Percentiles rank a stretch among this genome's conserved stretches.
Conservation (phyloP, 2,329 filamentous ascomycete genomes). For the Colletotrichum euphorbiae region DNA sequence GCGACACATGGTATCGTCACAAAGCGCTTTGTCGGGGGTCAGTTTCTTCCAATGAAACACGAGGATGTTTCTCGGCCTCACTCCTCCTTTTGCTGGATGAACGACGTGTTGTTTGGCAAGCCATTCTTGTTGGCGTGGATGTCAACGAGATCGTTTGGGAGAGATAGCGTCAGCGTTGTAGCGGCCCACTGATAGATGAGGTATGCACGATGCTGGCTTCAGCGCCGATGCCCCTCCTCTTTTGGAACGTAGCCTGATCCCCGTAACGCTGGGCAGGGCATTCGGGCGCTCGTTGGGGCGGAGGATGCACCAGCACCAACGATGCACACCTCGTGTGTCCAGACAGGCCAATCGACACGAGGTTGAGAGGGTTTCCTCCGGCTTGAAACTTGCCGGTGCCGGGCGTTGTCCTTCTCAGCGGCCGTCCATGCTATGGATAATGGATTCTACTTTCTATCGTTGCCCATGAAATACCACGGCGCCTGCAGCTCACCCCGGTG, state of each 20-base stretch:
- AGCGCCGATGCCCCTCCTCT: too few relatives aligned
- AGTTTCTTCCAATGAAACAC: too few relatives aligned
- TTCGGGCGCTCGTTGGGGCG: not conserved
- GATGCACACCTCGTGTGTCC: slow-evolving; percentile 7
- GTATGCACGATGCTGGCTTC: not conserved
- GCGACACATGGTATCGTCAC: too few relatives aligned
- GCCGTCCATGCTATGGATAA: not conserved
- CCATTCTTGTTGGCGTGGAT: not conserved
- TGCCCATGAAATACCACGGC: not conserved
- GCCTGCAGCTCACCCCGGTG: slow-evolving; percentile 28
- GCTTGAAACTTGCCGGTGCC: too few relatives aligned
- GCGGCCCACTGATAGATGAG: not conserved
- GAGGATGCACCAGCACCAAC: not conserved
- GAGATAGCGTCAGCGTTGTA: slow-evolving; percentile 2
- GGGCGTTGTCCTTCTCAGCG: not conserved
- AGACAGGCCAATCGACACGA: too few relatives aligned
- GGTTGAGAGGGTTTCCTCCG: too few relatives aligned
- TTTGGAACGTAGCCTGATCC: slow-evolving; percentile 2
- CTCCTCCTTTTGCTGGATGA: too few relatives aligned
- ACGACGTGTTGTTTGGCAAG: not conserved
- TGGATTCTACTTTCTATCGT: not conserved
- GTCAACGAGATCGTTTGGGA: not conserved
- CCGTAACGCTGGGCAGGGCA: slow-evolving; percentile 15
- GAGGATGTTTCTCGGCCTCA: too few relatives aligned
- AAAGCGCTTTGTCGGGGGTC: too few relatives aligned